Conservation (phyloP, 345 rosid genomes). For the Turnera subulata region DNA sequence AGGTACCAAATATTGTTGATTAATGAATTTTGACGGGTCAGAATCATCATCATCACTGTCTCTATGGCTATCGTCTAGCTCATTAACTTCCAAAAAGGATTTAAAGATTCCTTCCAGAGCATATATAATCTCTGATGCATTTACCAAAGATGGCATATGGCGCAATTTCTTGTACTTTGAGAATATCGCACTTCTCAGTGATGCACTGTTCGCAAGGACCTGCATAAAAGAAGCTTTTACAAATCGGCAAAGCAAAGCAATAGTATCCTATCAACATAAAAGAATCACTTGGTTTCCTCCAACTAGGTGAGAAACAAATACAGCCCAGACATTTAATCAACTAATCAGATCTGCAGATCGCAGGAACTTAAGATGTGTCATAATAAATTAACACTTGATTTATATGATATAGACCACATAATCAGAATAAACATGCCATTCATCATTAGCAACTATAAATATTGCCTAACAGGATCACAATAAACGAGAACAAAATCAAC, state of each 20-base stretch:
- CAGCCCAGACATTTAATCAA: neutral
- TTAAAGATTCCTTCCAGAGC: constrained; percentile 56
- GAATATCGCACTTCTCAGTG: constrained; percentile 65
- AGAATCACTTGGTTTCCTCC: neutral
- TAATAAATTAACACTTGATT: neutral
- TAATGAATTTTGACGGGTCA: constrained; percentile 27
- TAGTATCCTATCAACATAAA: neutral
- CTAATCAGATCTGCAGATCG: neutral
- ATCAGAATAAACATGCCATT: too few relatives aligned
- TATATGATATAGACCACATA: neutral
- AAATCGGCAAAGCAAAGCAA: neutral
- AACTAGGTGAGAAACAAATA: neutral
- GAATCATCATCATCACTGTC: constrained; percentile 61
- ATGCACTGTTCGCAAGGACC: constrained; percentile 58
- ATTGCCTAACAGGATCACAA: too few relatives aligned
- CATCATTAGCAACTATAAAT: too few relatives aligned
- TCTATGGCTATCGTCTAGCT: constrained; percentile 42
- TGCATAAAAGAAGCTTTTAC: constrained; percentile 26
- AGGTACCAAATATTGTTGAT: constrained; percentile 22
- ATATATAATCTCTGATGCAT: constrained; percentile 39
- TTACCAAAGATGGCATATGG: constrained; percentile 45
- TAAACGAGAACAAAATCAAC: too few relatives aligned
- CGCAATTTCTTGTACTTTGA: constrained; percentile 53
- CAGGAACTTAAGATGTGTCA: neutral
- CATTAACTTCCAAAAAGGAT: constrained; percentile 36